phyloP scores from a whole-genome alignment of 164 flowering plant genomes.

The Nelumbo lutea region DNA sequence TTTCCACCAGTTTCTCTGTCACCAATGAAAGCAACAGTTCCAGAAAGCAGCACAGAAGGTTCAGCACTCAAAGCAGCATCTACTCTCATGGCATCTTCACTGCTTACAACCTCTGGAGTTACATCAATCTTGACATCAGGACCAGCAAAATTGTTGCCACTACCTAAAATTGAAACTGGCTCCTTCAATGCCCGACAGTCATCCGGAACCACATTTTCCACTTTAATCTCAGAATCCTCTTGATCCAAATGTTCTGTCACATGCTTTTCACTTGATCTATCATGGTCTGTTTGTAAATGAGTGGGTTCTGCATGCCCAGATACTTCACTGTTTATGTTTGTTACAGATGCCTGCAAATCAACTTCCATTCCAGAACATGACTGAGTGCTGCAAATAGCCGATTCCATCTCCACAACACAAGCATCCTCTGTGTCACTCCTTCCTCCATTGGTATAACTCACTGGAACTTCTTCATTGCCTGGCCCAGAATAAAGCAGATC shows the following conservation, averaged over 20 bases:
- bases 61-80: constrained; percentile 8
- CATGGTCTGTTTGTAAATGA: constrained; percentile 24
- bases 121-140: constrained; percentile 8
- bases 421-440: constrained; percentile 74
- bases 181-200: constrained; percentile 10
- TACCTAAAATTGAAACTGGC: constrained; percentile 12
- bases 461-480: constrained; percentile 32
- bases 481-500: constrained; percentile 43
- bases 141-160: constrained; percentile 9
- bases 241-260: constrained; percentile 17
- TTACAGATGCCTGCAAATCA: constrained; percentile 28
- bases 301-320: constrained; percentile 20
- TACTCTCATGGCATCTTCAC: background rate
- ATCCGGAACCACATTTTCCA: constrained; percentile 12
- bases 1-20: constrained; percentile 12
- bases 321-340: constrained; percentile 21
- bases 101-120: background rate
- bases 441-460: constrained; percentile 56
- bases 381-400: constrained; percentile 44
- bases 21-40: constrained; percentile 4
- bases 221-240: constrained; percentile 12
- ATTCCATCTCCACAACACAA: constrained; percentile 50
- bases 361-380: constrained; percentile 41
- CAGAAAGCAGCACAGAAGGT: background rate
- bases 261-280: constrained; percentile 13